Percentiles rank a stretch among this genome's conserved stretches.
These are phyloP conservation scores for Moricandia arvensis DNA, from an alignment of 345 rosid genomes.

Conservation along the genomic window DNA sequence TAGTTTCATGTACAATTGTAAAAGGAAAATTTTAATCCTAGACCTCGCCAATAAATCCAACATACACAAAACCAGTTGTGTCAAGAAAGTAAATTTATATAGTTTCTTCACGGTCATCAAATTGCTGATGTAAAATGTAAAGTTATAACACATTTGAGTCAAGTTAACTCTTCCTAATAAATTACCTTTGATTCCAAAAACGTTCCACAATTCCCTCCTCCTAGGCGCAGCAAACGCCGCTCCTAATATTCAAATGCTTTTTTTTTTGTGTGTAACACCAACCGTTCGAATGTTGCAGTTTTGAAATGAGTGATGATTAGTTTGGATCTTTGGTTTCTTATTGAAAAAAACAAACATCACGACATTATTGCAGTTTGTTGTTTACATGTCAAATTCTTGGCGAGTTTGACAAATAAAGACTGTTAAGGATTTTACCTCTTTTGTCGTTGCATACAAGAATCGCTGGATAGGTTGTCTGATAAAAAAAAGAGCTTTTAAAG, in stretches of 20 bases:
- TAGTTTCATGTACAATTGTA: background rate
- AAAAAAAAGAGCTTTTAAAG: background rate
- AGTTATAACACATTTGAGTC: background rate
- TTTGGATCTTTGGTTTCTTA: background rate
- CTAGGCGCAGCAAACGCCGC: conserved; percentile 22
- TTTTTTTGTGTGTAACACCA: too few relatives aligned
- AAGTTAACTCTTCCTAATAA: background rate
- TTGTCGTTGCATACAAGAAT: background rate
- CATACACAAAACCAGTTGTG: background rate
- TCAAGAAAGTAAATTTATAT: background rate
- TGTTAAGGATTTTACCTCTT: background rate
- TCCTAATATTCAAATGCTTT: conserved; percentile 14
- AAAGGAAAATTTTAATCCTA: background rate
- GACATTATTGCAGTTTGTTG: background rate
- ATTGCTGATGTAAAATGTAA: background rate
- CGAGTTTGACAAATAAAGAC: background rate
- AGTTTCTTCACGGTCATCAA: background rate
- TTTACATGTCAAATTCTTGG: background rate
- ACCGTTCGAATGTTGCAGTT: background rate
- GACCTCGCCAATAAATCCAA: background rate
- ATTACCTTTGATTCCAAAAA: conserved; percentile 4
- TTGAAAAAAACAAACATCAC: background rate
- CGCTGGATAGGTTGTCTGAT: background rate
- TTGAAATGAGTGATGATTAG: conserved; percentile 1
- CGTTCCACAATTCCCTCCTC: conserved; percentile 24